Conservation (phyloP, 2,329 filamentous ascomycete species). For the Chaetomiaceae sp. region DNA sequence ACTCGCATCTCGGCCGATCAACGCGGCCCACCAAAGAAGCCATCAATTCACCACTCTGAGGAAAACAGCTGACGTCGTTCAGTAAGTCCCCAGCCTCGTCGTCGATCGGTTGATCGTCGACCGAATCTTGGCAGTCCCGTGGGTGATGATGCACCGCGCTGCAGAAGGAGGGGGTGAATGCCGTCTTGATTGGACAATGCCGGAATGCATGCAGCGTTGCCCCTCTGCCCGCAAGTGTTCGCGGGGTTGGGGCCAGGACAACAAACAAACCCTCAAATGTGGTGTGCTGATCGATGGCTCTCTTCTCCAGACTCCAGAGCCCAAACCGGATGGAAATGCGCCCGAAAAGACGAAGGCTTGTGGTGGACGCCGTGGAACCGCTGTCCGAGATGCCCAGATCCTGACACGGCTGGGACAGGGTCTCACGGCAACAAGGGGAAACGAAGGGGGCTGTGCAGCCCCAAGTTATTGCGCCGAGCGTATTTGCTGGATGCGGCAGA, state of each 20-base stretch:
- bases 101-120: neutral
- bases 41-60: neutral
- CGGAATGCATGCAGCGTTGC: neutral
- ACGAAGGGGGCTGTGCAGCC: slow-evolving; percentile 11
- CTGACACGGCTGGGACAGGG: neutral
- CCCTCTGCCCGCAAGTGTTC: neutral
- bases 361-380: neutral
- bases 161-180: neutral
- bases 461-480: neutral
- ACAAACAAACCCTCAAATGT: neutral
- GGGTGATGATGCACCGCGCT: neutral
- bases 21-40: neutral
- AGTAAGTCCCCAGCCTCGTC: neutral
- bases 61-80: neutral
- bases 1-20: neutral
- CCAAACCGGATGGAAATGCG: neutral
- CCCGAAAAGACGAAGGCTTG: neutral
- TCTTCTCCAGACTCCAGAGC: slow-evolving; percentile 1
- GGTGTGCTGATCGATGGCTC: neutral
- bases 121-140: neutral
- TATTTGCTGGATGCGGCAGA: neutral
- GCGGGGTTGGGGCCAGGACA: neutral
- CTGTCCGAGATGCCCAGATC: neutral
- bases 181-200: neutral
- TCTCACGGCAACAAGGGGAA: slow-evolving; percentile 1